A percentile compares a stretch with the other conserved stretches of the same genome.
Evolutionary conservation across 106 monocot genomes (phyloP).

Genomic region (Triglochin maritima): DNA sequence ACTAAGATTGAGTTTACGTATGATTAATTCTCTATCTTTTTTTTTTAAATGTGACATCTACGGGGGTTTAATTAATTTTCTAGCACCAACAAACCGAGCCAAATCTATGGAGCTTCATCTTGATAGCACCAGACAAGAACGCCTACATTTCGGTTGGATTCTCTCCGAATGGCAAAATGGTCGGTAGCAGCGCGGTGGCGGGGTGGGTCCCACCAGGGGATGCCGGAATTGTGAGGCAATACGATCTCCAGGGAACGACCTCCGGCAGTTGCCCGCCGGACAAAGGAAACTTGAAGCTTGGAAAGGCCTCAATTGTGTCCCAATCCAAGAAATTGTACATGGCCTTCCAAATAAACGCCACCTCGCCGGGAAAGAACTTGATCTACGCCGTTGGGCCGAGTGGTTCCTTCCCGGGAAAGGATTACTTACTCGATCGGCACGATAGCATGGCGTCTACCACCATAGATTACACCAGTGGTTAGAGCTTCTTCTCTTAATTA

Average conservation of each 20-base stretch:
- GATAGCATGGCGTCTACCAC: background rate
- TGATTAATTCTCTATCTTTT: background rate
- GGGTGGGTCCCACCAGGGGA: conserved; percentile 9
- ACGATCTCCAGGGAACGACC: conserved; percentile 1
- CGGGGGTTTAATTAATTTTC: background rate
- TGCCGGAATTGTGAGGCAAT: conserved; percentile 11
- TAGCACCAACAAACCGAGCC: conserved; percentile 6
- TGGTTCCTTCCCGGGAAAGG: background rate
- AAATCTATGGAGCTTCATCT: conserved; percentile 14
- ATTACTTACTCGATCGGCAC: conserved; percentile 1
- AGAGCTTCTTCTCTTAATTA: background rate
- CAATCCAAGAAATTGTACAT: conserved; percentile 1
- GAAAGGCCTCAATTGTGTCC: background rate
- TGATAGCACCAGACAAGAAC: conserved; percentile 10
- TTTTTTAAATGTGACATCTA: background rate
- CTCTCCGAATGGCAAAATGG: conserved; percentile 10
- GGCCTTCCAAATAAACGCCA: conserved; percentile 12
- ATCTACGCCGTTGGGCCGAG: conserved; percentile 13
- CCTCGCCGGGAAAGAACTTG: conserved; percentile 5
- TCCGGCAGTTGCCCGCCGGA: conserved; percentile 14
- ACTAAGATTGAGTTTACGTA: background rate
- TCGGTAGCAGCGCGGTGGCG: conserved; percentile 11
- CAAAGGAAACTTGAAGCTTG: conserved; percentile 6
- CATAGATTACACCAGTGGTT: conserved; percentile 17
- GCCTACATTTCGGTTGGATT: conserved; percentile 18